Base-by-base conservation (phyloP, 75 land plant genomes). In the Pinus albicaulis region DNA sequence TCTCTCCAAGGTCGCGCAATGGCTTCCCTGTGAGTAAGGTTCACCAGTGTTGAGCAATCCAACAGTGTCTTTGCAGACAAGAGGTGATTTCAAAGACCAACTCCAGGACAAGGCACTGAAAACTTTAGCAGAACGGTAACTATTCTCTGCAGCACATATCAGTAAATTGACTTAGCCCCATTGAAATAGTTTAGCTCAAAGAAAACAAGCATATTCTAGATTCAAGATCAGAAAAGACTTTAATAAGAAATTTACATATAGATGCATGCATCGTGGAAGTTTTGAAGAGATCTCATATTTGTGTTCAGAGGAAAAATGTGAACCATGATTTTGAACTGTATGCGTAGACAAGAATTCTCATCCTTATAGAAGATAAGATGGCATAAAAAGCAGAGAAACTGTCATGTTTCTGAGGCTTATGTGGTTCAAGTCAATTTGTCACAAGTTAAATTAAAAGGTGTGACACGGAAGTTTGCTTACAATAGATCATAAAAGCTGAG, bases 41-140 rank as follows among this genome's bases (percentile, higher is more conserved):
- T 83, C 88, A 73, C 34, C 77, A 16, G 73, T 26, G 17, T 71
- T 78, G 76, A 71, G 13, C 23, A 60, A 55, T 11, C 62, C 73
- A 22, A 58, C 48, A 22, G 78, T 34, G 75, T 81, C 85, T 78
- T 70, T 85, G 24, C 69, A 56, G 17, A 85, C 75, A 19, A 65
- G 82, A 84, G 88, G 84, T 52, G 92, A 84, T 68, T 63, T 89
- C 23, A 79, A 85, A 68, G 93, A 91, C 90, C 92, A 76, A 55
- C 80, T 86, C 94, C 93, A 91, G 8, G 92, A 89, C 68, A 89
- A 70, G 22, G 86, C 77, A 82, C 78, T 86, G 58, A 93, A 89
- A 24, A 93, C 96, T 71, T 87, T 89, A 0, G 89, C 85, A 52
- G 92, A 87, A 24, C 82, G 86, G 79, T 80, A 28, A 72, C 73